Base-by-base conservation (phyloP, 1,139 yeast species). In the Taphrina betulina region DNA sequence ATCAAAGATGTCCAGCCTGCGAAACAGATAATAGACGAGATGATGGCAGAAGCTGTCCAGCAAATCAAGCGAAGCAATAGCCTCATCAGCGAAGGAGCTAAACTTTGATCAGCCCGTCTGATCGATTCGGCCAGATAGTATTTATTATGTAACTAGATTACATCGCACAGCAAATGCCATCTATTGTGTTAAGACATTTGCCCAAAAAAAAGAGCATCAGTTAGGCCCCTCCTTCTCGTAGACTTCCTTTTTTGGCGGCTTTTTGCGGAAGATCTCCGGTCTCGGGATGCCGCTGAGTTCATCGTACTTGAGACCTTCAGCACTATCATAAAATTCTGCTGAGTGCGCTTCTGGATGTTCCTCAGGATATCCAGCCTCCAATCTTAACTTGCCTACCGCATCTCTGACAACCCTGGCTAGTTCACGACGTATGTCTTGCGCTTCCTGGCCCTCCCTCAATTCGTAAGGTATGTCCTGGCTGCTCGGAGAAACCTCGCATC, bases 361-460 rank as follows among this genome's bases (percentile, higher is more conserved):
- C 12, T 72, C 69, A 1, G 75, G 72, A 61, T 83, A 78, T 0
- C 80, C 76, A 34, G 80, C 79, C 10, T 75, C 69, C 19, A 75
- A 71, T 57, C 96, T 75, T 34, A 88, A 72, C 4, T 72, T 68
- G 1, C 82, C 76, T 2, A 90, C 87, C 31, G 82, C 75, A 36
- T 75, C 75, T 63, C 96, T 76, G 37, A 89, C 68, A 52, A 77
- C 81, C 0, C 79, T 79, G 2, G 96, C 94, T 2, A 90, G 75
- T 37, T 78, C 74, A 31, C 88, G 79, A 60, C 98, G 75, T 57
- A 90, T 71, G 5, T 69, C 69, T 61, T 78, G 77, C 0, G 88
- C 95, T 57, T 78, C 79, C 12, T 71, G 65, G 2, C 95, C 95
- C 48, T 71, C 72, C 64, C 76, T 81, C 60, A 89, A 72, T 60